Evolutionary conservation across 139 green algal genomes (phyloP), one percentile per base, ranked within the genome.

Genomic region (Micromonas pusilla): DNA sequence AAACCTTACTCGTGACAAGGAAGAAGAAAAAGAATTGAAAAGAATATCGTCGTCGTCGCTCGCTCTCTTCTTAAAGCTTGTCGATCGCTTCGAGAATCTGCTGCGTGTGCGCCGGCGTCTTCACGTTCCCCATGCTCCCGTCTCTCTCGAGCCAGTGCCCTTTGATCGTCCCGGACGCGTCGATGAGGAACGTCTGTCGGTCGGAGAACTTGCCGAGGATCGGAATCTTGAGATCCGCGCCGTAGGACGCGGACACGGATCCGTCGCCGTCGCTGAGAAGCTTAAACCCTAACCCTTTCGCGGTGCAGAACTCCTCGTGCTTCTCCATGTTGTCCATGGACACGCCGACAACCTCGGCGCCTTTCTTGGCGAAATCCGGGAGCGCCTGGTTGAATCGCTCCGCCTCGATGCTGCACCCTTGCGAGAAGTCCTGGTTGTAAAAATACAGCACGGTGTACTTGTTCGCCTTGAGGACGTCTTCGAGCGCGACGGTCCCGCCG

Each of bases 121-220:
- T 80, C 0, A 80, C 76, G 63, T 23, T 57, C 4, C 64, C 76
- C 76, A 80, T 80, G 25, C 34, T 68, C 30, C 53, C 31, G 64
- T 80, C 76, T 25, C 38, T 21, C 65, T 80, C 76, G 37, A 79
- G 70, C 78, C 78, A 83, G 57, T 79, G 53, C 23, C 16, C 54
- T 28, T 65, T 64, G 5, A 83, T 26, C 0, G 38, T 37, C 20
- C 78, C 78, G 28, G 52, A 20, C 13, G 23, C 33, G 34, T 73
- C 70, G 31, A 83, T 66, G 26, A 83, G 65, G 26, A 79, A 83
- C 30, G 78, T 83, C 52, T 83, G 78, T 32, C 78, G 78, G 67
- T 78, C 78, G 53, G 70, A 79, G 31, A 83, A 77, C 23, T 39
- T 65, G 0, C 77, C 77, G 30, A 77, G 31, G 9, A 76, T 28